Evolutionary conservation across 345 rosid genomes (phyloP).

Genomic region (Psidium guajava): DNA sequence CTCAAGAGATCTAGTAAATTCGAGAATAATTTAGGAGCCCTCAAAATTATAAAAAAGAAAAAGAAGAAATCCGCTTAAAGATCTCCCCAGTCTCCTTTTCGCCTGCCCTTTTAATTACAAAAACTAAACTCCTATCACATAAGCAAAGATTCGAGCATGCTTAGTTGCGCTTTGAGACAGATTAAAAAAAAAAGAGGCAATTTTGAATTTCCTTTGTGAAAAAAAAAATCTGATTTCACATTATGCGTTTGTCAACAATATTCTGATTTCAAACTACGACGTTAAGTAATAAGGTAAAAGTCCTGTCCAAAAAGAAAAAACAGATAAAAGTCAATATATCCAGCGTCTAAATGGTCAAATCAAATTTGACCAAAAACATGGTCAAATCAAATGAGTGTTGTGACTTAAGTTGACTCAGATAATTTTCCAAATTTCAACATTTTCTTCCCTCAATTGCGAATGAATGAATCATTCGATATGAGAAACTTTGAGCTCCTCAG

Average conservation of each 20-base stretch:
- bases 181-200: neutral
- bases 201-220: neutral
- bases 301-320: too few species aligned
- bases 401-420: neutral
- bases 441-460: neutral
- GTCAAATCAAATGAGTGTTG: neutral
- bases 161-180: neutral
- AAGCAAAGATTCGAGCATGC: neutral
- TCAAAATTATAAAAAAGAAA: neutral
- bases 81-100: neutral
- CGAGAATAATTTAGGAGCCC: neutral
- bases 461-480: neutral
- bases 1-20: neutral
- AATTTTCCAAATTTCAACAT: neutral
- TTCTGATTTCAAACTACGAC: neutral
- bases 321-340: neutral
- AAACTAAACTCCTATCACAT: neutral
- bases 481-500: slow-evolving; percentile 7
- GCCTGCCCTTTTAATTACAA: neutral
- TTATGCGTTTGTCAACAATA: neutral
- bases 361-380: too few species aligned
- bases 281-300: neutral
- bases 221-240: neutral
- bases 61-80: neutral
- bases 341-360: neutral